phyloP scores from a whole-genome alignment of 257 asterid species.

The Penstemon davidsonii region DNA sequence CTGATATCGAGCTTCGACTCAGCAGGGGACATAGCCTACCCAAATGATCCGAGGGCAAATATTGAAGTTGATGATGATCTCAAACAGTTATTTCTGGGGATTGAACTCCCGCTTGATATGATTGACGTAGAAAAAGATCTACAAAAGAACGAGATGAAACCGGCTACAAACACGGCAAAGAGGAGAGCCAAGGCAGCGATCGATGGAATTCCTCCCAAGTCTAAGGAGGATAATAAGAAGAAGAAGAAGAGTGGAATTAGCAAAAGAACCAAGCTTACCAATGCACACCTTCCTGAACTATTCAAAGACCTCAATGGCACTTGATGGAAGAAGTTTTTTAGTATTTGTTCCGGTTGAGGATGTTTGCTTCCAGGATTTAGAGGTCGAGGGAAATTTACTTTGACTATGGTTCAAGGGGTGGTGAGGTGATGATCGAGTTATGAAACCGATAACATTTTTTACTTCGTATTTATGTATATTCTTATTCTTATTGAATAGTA shows the following conservation, averaged over 20 bases:
- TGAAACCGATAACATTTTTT: too few species aligned
- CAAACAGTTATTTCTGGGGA: constrained; percentile 61
- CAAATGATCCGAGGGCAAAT: constrained; percentile 59
- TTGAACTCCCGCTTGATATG: constrained; percentile 81
- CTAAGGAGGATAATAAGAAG: constrained; percentile 48
- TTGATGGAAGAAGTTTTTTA: constrained; percentile 4
- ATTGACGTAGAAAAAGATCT: constrained; percentile 80
- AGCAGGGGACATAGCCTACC: constrained; percentile 82
- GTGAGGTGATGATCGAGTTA: too few species aligned
- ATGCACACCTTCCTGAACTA: constrained; percentile 83
- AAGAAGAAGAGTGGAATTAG: constrained; percentile 82
- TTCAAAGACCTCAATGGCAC: constrained; percentile 50
- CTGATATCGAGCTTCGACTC: constrained; percentile 70
- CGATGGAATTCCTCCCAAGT: constrained; percentile 58
- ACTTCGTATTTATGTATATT: too few species aligned
- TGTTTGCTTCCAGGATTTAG: too few species aligned
- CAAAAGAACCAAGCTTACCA: constrained; percentile 93
- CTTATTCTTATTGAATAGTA: too few species aligned
- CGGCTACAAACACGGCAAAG: constrained; percentile 75
- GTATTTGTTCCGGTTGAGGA: too few species aligned
- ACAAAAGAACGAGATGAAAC: constrained; percentile 84
- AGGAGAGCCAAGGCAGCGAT: constrained; percentile 77
- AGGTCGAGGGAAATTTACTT: too few species aligned
- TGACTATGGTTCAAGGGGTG: too few species aligned
- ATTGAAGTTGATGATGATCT: constrained; percentile 73